Percentiles rank a stretch among this genome's conserved stretches.
These are phyloP conservation scores for Ganoderma boninense DNA, from an alignment of 1,284 basidiomycete genomes.

Conservation along the genomic window DNA sequence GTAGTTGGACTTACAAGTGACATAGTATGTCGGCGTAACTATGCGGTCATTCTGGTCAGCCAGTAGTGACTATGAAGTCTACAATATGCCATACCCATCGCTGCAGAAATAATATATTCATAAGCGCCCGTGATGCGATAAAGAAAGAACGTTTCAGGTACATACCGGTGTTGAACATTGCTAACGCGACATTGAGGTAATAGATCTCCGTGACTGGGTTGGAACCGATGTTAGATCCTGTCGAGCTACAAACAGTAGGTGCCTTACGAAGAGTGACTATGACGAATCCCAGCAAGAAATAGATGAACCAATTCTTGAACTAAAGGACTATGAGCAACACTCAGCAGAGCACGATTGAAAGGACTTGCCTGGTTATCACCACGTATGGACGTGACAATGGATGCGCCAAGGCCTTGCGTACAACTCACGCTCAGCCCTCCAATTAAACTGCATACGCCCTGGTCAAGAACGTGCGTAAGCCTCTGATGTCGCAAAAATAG, in stretches of 20 bases:
- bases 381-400: constrained; percentile 69
- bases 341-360: not conserved
- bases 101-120: constrained; percentile 24
- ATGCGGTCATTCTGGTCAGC: constrained; percentile 8
- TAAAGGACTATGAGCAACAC: constrained; percentile 19
- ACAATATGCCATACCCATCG: constrained; percentile 41
- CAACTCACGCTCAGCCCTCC: constrained; percentile 75
- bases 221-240: not conserved
- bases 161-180: constrained; percentile 67
- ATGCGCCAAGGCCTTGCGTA: constrained; percentile 70
- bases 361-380: constrained; percentile 49
- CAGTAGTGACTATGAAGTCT: constrained; percentile 39
- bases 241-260: accelerated
- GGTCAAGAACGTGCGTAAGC: not conserved
- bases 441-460: constrained; percentile 68
- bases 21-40: constrained; percentile 70
- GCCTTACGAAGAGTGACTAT: constrained; percentile 55
- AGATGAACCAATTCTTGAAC: constrained; percentile 70
- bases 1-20: constrained; percentile 50
- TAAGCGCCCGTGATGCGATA: not conserved
- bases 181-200: constrained; percentile 76
- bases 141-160: not conserved
- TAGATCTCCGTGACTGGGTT: constrained; percentile 62
- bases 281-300: constrained; percentile 64
- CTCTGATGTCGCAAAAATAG: not conserved